Percentiles rank a stretch among this genome's conserved stretches.
Conservation (phyloP, 2,329 filamentous ascomycete species). For the Stylonectria norvegica region DNA sequence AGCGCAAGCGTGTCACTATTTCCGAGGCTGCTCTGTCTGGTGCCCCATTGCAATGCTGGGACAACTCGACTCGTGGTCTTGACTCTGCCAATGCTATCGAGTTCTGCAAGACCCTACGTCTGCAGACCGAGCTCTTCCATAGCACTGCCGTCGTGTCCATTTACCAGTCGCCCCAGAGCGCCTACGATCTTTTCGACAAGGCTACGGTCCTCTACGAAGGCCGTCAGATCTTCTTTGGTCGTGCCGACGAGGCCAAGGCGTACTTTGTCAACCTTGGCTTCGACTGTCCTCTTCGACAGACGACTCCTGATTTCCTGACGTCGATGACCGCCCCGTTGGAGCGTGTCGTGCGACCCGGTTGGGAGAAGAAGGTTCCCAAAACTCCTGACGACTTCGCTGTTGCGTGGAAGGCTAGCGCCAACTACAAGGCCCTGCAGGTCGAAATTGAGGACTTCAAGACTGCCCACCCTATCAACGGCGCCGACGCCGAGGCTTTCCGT, state of each 20-base stretch:
- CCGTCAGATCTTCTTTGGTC: slow-evolving; percentile 62
- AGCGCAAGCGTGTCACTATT: slow-evolving; percentile 65
- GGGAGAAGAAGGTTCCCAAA: slow-evolving; percentile 53
- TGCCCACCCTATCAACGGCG: slow-evolving; percentile 51
- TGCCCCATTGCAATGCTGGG: slow-evolving; percentile 62
- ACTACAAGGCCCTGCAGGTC: slow-evolving; percentile 48
- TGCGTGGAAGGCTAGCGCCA: slow-evolving; percentile 54
- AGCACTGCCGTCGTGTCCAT: slow-evolving; percentile 68
- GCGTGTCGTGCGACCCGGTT: slow-evolving; percentile 54
- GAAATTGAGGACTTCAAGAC: slow-evolving; percentile 56
- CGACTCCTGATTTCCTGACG: slow-evolving; percentile 69
- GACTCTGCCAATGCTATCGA: slow-evolving; percentile 74
- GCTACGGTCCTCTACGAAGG: slow-evolving; percentile 57
- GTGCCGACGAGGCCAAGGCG: slow-evolving; percentile 54
- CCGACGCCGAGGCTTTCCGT: slow-evolving; percentile 56
- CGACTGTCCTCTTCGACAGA: slow-evolving; percentile 62
- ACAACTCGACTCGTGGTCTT: slow-evolving; percentile 71
- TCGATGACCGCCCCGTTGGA: slow-evolving; percentile 62
- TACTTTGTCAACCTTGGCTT: slow-evolving; percentile 69
- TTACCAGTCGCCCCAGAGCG: slow-evolving; percentile 65
- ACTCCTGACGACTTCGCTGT: slow-evolving; percentile 61
- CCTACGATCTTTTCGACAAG: slow-evolving; percentile 64
- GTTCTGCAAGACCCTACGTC: slow-evolving; percentile 67
- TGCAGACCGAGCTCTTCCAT: slow-evolving; percentile 64
- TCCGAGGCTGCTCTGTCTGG: slow-evolving; percentile 58